phyloP scores from a whole-genome alignment of 148 eudicot genomes.

The Fagopyrum homotropicum region DNA sequence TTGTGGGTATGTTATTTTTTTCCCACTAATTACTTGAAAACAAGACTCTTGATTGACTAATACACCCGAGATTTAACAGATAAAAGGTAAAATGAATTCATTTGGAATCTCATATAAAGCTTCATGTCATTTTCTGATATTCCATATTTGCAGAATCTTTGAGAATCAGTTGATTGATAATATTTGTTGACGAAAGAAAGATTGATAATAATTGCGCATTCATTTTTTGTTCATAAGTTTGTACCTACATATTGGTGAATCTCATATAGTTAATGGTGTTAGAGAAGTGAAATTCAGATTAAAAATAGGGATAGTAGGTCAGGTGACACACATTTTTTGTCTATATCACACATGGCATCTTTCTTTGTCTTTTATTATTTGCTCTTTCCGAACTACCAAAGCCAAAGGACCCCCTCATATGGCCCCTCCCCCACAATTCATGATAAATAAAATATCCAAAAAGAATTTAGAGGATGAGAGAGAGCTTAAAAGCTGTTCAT shows the following conservation, averaged over 20 bases:
- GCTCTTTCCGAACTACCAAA: slow-evolving; percentile 38
- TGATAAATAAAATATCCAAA: not conserved
- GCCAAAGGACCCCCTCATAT: slow-evolving; percentile 23
- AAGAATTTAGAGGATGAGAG: not conserved
- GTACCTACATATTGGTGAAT: not conserved
- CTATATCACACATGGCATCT: slow-evolving; percentile 13
- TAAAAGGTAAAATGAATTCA: not conserved
- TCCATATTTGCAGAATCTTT: too few species aligned
- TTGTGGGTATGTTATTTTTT: not conserved
- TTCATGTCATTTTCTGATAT: too few species aligned
- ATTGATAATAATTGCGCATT: not conserved
- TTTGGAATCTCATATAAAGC: not conserved
- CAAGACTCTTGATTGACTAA: not conserved
- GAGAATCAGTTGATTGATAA: not conserved
- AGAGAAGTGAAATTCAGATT: not conserved
- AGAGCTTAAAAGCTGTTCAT: slow-evolving; percentile 16
- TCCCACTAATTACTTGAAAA: not conserved
- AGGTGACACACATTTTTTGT: slow-evolving; percentile 17
- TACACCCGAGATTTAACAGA: not conserved
- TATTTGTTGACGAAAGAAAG: not conserved
- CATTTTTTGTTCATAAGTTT: not conserved
- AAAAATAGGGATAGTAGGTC: slow-evolving; percentile 32
- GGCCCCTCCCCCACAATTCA: not conserved
- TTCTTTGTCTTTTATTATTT: not conserved
- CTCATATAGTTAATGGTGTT: not conserved